Evolutionary conservation across 345 rosid species (phyloP), one percentile per base, ranked within the genome.

Genomic region (Alliaria petiolata): DNA sequence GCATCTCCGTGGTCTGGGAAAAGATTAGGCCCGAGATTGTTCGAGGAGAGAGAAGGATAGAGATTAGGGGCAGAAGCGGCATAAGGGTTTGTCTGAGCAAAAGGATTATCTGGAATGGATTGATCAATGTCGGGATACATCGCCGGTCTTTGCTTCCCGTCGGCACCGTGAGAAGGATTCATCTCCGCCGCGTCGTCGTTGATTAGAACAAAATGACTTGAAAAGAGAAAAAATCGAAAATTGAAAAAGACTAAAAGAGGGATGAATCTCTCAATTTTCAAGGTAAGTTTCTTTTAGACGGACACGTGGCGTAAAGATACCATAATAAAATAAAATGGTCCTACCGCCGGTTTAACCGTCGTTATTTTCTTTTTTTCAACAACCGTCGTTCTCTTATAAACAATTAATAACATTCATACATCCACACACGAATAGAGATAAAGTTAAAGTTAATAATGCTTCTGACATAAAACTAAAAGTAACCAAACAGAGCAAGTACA

Each of bases 31-130:
- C 81, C 88, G 22, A 78, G 16, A 63, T 83, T 84, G 22, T 70
- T 56, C 57, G 69, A 34, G 67, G 86, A 86, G 26, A 79, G 34
- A 3, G 87, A 64, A 40, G 95, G 92, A 31, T 89, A 86, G 62
- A 83, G 17, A 59, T 80, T 58, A 7, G 87, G 59, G 10, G 92
- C 61, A 7, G 88, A 36, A 3, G 83, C 16, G 5, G 61, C 20
- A 30, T 71, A 49, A 43, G 77, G 59, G 45, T 65, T 49, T 4
- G 72, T 49, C 8, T 12, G 72, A 52, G 72, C 57, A 39, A 77
- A 72, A 6, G 80, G 76, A 39, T 77, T 77, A 36, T 77, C 72
- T 0, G 77, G 80, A 13, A 65, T 66, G 0, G 80, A 77, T 66
- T 77, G 80, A 77, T 77, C 80, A 2, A 77, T 6, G 5, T 71